A percentile compares a stretch with the other conserved stretches of the same genome.
phyloP scores from a whole-genome alignment of 805 yeast genomes.

The Metschnikowia cubensis region DNA sequence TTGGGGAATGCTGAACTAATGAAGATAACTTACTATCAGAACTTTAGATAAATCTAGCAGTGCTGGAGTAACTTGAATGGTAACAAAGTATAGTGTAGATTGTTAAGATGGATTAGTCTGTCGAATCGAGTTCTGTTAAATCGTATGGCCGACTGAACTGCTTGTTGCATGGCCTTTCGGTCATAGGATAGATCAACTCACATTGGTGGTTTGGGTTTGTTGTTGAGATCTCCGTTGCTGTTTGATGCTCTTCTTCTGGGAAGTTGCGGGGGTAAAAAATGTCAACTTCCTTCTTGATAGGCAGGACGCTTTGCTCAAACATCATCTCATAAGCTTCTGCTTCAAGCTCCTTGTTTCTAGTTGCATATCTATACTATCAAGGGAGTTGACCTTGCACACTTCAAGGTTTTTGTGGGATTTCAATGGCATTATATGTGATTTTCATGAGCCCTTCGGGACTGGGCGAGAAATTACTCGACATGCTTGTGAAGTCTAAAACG shows the following conservation, averaged over 20 bases:
- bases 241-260: slow-evolving; percentile 12
- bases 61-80: too few relatives aligned
- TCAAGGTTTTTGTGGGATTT: slow-evolving; percentile 3
- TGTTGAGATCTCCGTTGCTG: slow-evolving; percentile 32
- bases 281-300: neutral
- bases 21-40: too few relatives aligned
- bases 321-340: neutral
- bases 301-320: neutral
- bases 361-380: slow-evolving; percentile 9
- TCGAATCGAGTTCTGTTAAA: too few relatives aligned
- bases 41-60: too few relatives aligned
- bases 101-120: too few relatives aligned
- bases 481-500: neutral
- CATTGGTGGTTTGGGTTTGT: slow-evolving; percentile 50
- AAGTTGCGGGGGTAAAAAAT: neutral
- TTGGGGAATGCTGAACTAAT: too few relatives aligned
- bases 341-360: neutral
- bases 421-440: slow-evolving; percentile 1
- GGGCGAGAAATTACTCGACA: slow-evolving; percentile 1
- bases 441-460: slow-evolving; percentile 6
- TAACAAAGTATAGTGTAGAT: too few relatives aligned
- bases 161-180: slow-evolving; percentile 65
- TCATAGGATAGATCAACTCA: slow-evolving; percentile 53
- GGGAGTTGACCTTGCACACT: slow-evolving; percentile 5
- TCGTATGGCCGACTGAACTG: slow-evolving; percentile 72